These are phyloP conservation scores for Spathaspora boniae DNA, from an alignment of 805 yeast genomes.

Conservation along the genomic window DNA sequence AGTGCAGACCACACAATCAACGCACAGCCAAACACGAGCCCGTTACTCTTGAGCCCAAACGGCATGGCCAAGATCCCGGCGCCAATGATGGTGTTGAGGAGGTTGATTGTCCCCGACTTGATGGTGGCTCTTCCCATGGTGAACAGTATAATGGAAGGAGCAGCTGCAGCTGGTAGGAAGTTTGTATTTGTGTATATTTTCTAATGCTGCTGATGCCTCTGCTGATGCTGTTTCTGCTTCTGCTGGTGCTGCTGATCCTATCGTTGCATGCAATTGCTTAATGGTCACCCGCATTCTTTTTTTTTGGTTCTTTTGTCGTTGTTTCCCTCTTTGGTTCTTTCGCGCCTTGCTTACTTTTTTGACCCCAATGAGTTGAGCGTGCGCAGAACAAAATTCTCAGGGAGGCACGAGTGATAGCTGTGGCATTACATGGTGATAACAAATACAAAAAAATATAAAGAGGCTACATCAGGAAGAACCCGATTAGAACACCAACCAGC, in stretches of 20 bases:
- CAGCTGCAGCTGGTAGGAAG: too few species aligned
- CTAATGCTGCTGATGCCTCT: not conserved
- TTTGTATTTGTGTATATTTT: too few species aligned
- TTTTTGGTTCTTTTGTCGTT: not conserved
- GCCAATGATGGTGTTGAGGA: conserved; percentile 56
- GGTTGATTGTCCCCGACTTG: conserved; percentile 48
- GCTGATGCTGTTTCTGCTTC: too few species aligned
- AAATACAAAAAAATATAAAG: not conserved
- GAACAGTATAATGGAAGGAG: too few species aligned
- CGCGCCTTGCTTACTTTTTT: not conserved
- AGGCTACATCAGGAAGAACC: too few species aligned
- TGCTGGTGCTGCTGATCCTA: too few species aligned
- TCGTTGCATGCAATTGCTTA: too few species aligned
- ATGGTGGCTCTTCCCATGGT: conserved; percentile 34
- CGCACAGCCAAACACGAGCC: conserved; percentile 40
- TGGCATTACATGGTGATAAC: too few species aligned
- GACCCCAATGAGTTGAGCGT: too few species aligned
- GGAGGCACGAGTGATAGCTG: not conserved
- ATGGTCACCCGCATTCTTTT: not conserved
- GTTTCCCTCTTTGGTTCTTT: not conserved
- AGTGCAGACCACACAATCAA: conserved; percentile 40
- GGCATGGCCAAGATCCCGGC: conserved; percentile 76
- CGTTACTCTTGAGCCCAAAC: conserved; percentile 54
- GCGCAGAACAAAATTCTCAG: too few species aligned
- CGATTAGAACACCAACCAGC: conserved; percentile 71